phyloP scores from a whole-genome alignment of 208 protist genomes.

The Leishmania tropica region DNA sequence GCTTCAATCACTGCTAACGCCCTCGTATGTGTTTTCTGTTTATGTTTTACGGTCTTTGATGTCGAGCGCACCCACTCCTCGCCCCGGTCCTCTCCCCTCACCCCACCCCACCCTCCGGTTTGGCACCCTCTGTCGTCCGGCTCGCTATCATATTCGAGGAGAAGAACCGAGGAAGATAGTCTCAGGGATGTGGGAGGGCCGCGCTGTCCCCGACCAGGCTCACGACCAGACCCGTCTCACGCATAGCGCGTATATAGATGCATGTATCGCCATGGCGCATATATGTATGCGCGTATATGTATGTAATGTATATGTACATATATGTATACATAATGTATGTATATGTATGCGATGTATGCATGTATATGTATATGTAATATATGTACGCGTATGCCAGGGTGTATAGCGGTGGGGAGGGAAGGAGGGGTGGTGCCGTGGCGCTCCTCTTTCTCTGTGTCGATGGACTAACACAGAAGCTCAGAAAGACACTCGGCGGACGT shows the following conservation, averaged over 20 bases:
- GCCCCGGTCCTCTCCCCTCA: too few relatives aligned
- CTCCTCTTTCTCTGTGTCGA: background rate
- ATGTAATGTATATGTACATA: background rate
- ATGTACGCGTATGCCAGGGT: background rate
- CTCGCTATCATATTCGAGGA: background rate
- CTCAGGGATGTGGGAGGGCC: background rate
- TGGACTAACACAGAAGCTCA: background rate
- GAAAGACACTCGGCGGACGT: background rate
- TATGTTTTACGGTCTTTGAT: background rate
- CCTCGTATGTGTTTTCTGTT: too few relatives aligned
- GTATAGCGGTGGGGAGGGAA: background rate
- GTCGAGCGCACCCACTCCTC: too few relatives aligned
- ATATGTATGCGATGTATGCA: background rate
- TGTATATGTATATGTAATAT: background rate
- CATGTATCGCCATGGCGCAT: too few relatives aligned
- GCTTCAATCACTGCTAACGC: background rate
- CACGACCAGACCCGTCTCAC: too few relatives aligned
- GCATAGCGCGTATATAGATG: too few relatives aligned
- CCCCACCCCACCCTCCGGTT: too few relatives aligned
- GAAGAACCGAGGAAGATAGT: too few relatives aligned
- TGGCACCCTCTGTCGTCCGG: background rate
- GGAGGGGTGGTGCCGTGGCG: background rate
- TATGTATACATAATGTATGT: too few relatives aligned
- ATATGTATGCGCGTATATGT: background rate
- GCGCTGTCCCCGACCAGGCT: too few relatives aligned